Conservation (phyloP, 2,329 filamentous ascomycete species). For the Sclerotinia nivalis region DNA sequence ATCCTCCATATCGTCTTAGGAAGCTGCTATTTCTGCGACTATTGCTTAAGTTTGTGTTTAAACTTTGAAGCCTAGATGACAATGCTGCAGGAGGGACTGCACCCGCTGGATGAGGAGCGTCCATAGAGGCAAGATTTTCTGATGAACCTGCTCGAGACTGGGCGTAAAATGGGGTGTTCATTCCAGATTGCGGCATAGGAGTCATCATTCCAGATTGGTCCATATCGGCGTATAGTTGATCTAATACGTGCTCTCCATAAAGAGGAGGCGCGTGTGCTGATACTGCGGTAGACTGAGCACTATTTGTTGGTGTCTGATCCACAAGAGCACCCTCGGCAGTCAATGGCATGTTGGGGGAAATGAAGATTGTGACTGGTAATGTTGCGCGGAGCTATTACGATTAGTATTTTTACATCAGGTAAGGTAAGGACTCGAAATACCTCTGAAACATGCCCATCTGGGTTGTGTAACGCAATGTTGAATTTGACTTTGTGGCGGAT, state of each 20-base stretch:
- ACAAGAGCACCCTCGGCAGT: conserved; percentile 84
- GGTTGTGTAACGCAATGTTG: conserved; percentile 87
- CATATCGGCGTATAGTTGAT: conserved; percentile 86
- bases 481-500: conserved; percentile 90
- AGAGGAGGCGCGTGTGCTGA: conserved; percentile 78
- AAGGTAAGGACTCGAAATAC: conserved; percentile 46
- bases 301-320: conserved; percentile 54
- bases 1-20: conserved; percentile 36
- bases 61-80: conserved; percentile 69
- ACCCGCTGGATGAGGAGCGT: conserved; percentile 46
- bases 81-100: conserved; percentile 54
- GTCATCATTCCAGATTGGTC: conserved; percentile 81
- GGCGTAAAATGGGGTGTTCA: conserved; percentile 76
- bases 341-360: conserved; percentile 88
- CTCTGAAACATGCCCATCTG: conserved; percentile 92
- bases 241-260: conserved; percentile 86
- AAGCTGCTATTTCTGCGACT: conserved; percentile 47
- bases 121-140: conserved; percentile 72
- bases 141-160: conserved; percentile 73
- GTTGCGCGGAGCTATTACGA: conserved; percentile 74
- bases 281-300: conserved; percentile 49
- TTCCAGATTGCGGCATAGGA: conserved; percentile 67
- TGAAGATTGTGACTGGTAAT: conserved; percentile 88
- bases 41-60: conserved; percentile 63
- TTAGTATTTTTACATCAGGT: conserved; percentile 28